Conservation (phyloP, 257 asterid genomes). For the Lycium barbarum region DNA sequence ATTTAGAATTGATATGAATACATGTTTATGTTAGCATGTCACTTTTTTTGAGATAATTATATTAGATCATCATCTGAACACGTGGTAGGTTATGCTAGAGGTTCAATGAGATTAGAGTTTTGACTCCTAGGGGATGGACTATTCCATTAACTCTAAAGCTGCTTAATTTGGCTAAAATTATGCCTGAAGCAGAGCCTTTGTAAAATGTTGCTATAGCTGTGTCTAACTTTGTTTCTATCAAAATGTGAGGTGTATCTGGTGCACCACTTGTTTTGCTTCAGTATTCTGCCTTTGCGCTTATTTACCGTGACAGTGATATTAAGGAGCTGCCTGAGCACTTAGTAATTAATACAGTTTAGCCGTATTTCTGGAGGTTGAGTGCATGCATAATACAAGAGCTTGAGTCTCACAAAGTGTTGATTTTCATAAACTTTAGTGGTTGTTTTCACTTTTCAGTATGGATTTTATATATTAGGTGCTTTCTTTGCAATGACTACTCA, state of each 20-base stretch:
- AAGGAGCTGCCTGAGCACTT: background rate
- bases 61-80: background rate
- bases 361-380: background rate
- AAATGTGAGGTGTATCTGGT: background rate
- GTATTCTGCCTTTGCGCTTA: background rate
- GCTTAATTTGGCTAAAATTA: background rate
- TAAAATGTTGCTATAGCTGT: background rate
- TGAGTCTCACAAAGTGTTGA: background rate
- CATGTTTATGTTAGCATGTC: background rate
- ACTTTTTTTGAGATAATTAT: background rate
- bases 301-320: background rate
- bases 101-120: background rate
- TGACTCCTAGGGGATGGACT: background rate
- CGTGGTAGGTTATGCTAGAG: background rate
- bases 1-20: background rate
- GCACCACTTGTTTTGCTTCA: background rate
- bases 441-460: slow-evolving; percentile 4
- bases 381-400: background rate
- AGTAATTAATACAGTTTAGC: background rate
- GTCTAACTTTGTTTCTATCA: background rate
- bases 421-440: background rate
- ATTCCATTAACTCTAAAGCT: background rate
- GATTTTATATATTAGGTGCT: background rate
- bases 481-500: slow-evolving; percentile 2
- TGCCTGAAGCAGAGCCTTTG: background rate